Conservation (phyloP, 164 flowering plant genomes). For the Pachysandra terminalis region DNA sequence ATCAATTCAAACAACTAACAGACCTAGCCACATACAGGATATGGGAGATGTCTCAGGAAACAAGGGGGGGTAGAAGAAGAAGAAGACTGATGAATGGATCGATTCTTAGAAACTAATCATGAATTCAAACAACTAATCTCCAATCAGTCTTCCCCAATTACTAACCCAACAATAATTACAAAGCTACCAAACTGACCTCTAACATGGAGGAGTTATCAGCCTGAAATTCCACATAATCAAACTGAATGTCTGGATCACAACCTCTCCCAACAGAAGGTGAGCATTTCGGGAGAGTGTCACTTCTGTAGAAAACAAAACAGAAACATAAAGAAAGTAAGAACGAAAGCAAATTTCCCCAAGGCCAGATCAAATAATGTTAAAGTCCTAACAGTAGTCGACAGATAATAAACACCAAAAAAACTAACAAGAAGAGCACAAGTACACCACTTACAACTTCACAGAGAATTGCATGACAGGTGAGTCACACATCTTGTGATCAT, state of each 20-base stretch:
- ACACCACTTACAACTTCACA: conserved; percentile 24
- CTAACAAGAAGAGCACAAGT: conserved; percentile 1
- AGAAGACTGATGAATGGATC: too few relatives aligned
- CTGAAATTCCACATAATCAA: conserved; percentile 1
- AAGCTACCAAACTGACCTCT: conserved; percentile 19
- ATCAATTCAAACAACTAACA: too few relatives aligned
- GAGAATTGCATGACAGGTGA: conserved; percentile 22
- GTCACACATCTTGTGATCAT: conserved; percentile 32
- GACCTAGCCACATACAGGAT: too few relatives aligned
- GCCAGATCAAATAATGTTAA: background rate
- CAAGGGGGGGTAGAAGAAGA: too few relatives aligned
- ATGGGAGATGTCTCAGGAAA: too few relatives aligned
- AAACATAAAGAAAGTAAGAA: background rate
- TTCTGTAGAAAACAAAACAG: conserved; percentile 11
- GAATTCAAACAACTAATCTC: background rate
- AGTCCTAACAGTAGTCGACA: too few relatives aligned
- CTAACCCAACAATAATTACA: background rate
- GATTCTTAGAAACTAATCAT: too few relatives aligned
- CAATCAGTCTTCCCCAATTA: background rate
- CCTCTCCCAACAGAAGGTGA: conserved; percentile 7
- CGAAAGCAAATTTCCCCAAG: background rate
- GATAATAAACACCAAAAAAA: too few relatives aligned
- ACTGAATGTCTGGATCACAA: conserved; percentile 3
- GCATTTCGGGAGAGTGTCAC: conserved; percentile 11
- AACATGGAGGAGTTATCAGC: conserved; percentile 7